phyloP scores from a whole-genome alignment of 345 rosid genomes.

The Salix arbutifolia region DNA sequence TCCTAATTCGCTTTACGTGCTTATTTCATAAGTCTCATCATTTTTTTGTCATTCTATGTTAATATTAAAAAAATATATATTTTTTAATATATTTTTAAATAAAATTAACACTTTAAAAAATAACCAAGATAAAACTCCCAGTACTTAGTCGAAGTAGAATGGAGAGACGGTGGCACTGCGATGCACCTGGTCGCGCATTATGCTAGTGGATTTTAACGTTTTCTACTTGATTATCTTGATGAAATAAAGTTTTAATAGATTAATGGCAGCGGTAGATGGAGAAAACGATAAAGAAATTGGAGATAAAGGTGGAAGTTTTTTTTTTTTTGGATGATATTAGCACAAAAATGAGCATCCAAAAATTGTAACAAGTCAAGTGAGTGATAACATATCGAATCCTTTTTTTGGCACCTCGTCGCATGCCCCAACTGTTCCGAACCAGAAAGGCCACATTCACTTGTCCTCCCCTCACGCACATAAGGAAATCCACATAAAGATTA shows the following conservation, averaged over 20 bases:
- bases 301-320: background rate
- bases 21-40: background rate
- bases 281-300: background rate
- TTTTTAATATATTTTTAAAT: too few species aligned
- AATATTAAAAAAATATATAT: too few species aligned
- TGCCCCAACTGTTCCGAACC: conserved; percentile 8
- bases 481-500: background rate
- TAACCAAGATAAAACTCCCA: too few species aligned
- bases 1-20: background rate
- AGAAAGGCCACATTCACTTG: conserved; percentile 6
- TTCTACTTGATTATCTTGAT: too few species aligned
- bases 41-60: too few species aligned
- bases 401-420: background rate
- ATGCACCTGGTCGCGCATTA: background rate
- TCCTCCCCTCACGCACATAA: background rate
- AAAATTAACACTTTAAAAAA: too few species aligned
- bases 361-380: background rate
- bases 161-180: background rate
- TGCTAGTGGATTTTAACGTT: too few species aligned
- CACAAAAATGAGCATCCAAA: background rate
- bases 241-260: too few species aligned
- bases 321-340: background rate
- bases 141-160: background rate
- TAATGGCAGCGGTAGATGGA: background rate
- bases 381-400: background rate